Evolutionary conservation across 1,284 basidiomycete species (phyloP), one percentile per base, ranked within the genome.

Genomic region (Ustilago trichophora): DNA sequence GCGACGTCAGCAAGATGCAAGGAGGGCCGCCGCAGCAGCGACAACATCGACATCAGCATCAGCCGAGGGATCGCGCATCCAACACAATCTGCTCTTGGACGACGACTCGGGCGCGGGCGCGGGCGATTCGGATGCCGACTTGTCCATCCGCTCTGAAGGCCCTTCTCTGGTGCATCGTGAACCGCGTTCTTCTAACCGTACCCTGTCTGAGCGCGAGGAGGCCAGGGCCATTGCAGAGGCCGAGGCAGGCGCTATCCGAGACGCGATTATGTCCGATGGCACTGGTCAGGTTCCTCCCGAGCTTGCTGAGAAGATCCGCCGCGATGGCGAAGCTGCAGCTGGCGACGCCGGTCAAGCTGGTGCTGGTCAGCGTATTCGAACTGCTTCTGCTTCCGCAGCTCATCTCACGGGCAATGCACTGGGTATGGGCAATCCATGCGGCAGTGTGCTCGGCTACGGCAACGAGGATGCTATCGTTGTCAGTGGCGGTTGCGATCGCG

Each of bases 401-500:
- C 32, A 43, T 22, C 34, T 51, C 1, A 45, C 54, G 1, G 66
- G 66, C 36, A 69, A 73, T 25, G 66, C 62, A 11, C 36, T 55
- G 3, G 71, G 71, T 3, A 37, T 73, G 47, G 71, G 72, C 27
- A 76, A 76, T 26, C 68, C 71, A 15, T 73, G 73, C 41, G 72
- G 70, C 15, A 71, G 72, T 50, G 86, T 87, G 3, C 82, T 84
- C 22, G 89, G 89, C 2, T 90, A 87, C 86, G 88, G 88, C 2
- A 86, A 88, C 68, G 81, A 83, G 16, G 85, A 85, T 33, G 85
- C 91, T 5, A 83, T 95, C 2, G 88, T 95, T 7, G 89, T 97
- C n/a, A 92, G 89, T 57, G 93, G 91, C 1, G 93, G 92, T 6
- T 96, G 93, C 75, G 94, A 98, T 80, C 89, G 93, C 74, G 87